Evolutionary conservation across 371 early-diverging fungal genomes (phyloP), one percentile per base, ranked within the genome.

Genomic region (Saksenaea oblongispora): DNA sequence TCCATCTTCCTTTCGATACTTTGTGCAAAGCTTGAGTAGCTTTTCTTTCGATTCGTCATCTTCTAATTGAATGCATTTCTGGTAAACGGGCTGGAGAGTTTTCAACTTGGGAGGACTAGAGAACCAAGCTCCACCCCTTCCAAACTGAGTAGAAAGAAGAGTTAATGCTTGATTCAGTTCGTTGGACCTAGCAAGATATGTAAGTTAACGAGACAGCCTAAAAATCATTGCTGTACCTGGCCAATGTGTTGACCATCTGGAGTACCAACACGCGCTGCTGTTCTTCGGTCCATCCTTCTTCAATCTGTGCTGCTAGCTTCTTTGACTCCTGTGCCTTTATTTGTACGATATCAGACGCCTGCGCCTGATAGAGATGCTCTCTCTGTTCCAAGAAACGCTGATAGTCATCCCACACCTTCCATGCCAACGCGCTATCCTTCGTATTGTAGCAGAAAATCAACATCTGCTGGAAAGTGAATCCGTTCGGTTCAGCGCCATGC

Each of bases 391-490:
- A 62, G 64, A 77, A 80, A 2, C 76, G 72, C 63, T 85, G 64
- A 68, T 84, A 79, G 64, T 77, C 79, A 27, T 76, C 70, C 86
- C 87, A 88, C 15, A 86, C 75, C n/a, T 77, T 76, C 64, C 83
- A 80, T 13, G 83, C 82, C 10, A 84, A 60, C 2, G 69, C 66
- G 2, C 70, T 58, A 56, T 83, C 69, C 58, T 83, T 79, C 56
- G 72, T 75, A 31, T 75, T 47, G 62, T 85, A 84, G 60, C 84
- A 83, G 11, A 67, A 73, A 8, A 75, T 76, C 5, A 88, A 72
- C 73, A 85, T 77, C 22, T 70, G 70, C 15, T 75, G 58, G 65
- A 81, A 87, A 0, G 89, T 87, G 71, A 80, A 83, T 28, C 85
- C 87, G 61, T 86, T 83, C 15, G 74, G 82, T 22, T 73, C 60